Conservation (phyloP, 495 filamentous ascomycete genomes). For the Aspergillus carlsbadensis region DNA sequence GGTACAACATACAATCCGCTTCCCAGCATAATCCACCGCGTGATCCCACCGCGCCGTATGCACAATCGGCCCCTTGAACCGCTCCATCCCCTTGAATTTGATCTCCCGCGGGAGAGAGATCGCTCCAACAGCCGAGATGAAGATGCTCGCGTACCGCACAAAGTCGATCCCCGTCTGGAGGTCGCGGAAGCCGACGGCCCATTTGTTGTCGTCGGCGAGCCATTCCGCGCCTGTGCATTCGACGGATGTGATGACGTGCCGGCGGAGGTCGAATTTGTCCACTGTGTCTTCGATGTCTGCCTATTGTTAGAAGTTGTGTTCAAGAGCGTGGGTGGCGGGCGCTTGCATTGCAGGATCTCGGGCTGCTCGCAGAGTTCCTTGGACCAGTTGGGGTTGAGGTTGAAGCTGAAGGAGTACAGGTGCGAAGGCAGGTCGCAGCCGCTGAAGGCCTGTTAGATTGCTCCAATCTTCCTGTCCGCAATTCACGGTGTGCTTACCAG, state of each 20-base stretch:
- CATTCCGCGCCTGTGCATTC: conserved; percentile 18
- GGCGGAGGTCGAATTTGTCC: conserved; percentile 36
- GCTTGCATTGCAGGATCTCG: conserved; percentile 35
- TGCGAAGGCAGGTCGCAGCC: conserved; percentile 46
- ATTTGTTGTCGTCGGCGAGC: no score
- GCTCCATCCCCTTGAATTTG: conserved; percentile 40
- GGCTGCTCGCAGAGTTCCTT: conserved; percentile 49
- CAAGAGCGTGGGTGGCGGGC: no score
- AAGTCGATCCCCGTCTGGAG: conserved; percentile 21
- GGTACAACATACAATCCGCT: no score
- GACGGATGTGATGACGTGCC: conserved; percentile 30
- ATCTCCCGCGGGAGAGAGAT: conserved; percentile 39
- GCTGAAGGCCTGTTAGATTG: neutral
- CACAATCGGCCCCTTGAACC: conserved; percentile 44
- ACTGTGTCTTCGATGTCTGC: conserved; percentile 34
- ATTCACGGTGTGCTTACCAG: conserved; percentile 19
- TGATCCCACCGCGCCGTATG: conserved; percentile 51
- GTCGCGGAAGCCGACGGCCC: conserved; percentile 30
- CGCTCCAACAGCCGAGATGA: conserved; percentile 49
- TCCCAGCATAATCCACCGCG: conserved; percentile 31
- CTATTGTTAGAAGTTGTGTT: no score
- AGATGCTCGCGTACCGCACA: conserved; percentile 25
- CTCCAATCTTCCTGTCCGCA: neutral
- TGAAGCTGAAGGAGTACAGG: conserved; percentile 58
- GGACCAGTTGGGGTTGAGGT: conserved; percentile 54